Conservation (phyloP, 192 early-diverging fungal genomes). For the Gonapodya prolifera region DNA sequence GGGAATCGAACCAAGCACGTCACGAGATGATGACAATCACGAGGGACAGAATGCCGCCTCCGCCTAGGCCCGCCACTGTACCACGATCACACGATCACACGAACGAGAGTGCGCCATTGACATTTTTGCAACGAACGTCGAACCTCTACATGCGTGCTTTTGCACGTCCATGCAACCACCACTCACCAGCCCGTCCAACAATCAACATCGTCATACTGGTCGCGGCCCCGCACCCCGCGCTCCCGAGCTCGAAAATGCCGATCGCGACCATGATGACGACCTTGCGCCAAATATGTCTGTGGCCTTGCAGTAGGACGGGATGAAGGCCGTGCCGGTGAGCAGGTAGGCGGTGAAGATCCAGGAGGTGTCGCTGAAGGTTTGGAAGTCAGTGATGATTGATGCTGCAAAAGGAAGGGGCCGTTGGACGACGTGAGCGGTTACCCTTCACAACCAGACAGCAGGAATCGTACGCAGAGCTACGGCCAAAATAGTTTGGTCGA, state of each 20-base stretch:
- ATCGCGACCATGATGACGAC: slow-evolving; percentile 61
- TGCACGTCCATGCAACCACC: background rate
- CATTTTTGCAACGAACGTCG: no score
- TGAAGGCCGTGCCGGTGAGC: slow-evolving; percentile 39
- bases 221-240: slow-evolving; percentile 66
- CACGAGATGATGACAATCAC: slow-evolving; percentile 67
- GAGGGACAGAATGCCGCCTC: slow-evolving; percentile 57
- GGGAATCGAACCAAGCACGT: no score
- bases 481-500: slow-evolving; percentile 31
- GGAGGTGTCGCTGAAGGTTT: background rate
- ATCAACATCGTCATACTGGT: slow-evolving; percentile 52
- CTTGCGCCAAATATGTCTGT: slow-evolving; percentile 89
- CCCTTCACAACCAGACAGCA: background rate
- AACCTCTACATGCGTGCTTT: background rate
- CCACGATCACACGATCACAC: slow-evolving; percentile 21
- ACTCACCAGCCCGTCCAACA: slow-evolving; percentile 32
- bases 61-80: slow-evolving; percentile 73
- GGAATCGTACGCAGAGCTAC: slow-evolving; percentile 12
- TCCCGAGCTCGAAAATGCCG: slow-evolving; percentile 65
- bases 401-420: background rate
- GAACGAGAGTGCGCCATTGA: no score
- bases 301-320: slow-evolving; percentile 69
- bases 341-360: slow-evolving; percentile 1
- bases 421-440: background rate
- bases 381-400: slow-evolving; percentile 3